Evolutionary conservation across 352 stramenopile species (phyloP).

Genomic region (Phytopythium oedochilum): DNA sequence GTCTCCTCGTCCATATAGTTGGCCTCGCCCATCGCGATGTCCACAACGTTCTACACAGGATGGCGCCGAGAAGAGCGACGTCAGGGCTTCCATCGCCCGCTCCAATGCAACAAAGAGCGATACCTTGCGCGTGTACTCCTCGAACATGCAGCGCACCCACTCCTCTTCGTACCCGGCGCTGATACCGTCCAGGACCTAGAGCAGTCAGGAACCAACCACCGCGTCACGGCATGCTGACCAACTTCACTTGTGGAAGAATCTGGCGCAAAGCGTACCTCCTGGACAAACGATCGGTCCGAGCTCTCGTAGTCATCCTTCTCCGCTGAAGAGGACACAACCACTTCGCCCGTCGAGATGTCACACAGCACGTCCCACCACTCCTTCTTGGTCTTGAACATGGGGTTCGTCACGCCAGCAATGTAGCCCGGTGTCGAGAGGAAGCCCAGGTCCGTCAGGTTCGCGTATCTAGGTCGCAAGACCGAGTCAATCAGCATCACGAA

Average conservation of each 20-base stretch:
- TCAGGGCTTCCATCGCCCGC: background rate
- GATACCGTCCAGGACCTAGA: constrained; percentile 75
- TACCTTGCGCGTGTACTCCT: constrained; percentile 83
- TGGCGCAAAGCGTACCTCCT: constrained; percentile 34
- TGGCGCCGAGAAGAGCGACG: background rate
- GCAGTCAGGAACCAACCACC: background rate
- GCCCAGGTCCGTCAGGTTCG: constrained; percentile 85
- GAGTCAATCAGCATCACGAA: background rate
- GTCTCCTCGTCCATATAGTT: constrained; percentile 76
- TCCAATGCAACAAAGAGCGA: background rate
- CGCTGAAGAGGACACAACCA: constrained; percentile 44
- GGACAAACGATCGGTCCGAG: constrained; percentile 64
- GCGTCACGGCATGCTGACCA: no score
- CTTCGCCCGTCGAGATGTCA: constrained; percentile 80
- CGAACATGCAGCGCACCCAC: constrained; percentile 85
- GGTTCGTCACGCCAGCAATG: constrained; percentile 90
- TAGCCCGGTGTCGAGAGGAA: constrained; percentile 83
- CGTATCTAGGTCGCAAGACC: constrained; percentile 59
- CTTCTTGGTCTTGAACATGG: constrained; percentile 89
- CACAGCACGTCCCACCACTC: constrained; percentile 91
- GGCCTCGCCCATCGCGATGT: constrained; percentile 71
- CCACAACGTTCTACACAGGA: constrained; percentile 51
- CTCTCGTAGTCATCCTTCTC: constrained; percentile 78
- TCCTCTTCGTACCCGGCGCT: constrained; percentile 78
- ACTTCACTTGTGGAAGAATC: no score